Base-by-base conservation (phyloP, 768 basidiomycete species). In the Xerocomellus chrysenteron region DNA sequence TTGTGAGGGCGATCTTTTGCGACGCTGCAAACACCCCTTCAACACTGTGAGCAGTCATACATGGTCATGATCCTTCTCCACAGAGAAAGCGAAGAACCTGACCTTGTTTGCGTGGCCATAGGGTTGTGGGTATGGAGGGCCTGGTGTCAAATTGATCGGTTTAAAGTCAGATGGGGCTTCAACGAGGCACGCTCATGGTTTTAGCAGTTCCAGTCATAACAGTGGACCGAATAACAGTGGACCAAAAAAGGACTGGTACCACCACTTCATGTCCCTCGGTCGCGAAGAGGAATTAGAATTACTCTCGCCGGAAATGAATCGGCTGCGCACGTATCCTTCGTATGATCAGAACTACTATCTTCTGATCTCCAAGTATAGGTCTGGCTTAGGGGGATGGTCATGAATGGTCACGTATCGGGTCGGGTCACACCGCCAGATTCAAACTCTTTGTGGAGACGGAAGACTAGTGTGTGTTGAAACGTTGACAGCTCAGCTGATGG, bases 1-100 rank as follows among this genome's bases (percentile, higher is more conserved):
- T 40, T 24, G 60, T 60, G 30, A 62, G 56, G 49, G 42, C 44
- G 0, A 53, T 33, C 41, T 53, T 65, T 32, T 42, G 53, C 13
- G 63, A 57, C 33, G 16, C 1, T 10, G 44, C 54, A 30, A 62
- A 60, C 1, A 61, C 1, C 35, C 21, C 40, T 2, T 50, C 41
- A 8, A 43, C 10, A 14, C 49, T 57, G 32, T 36, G 37, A 21
- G 41, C 26, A 9, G 14, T 32, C 32, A 26, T 16, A 8, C 4
- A 13, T 26, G 40, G 19, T 19, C 10, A 41, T 54, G 39, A 55
- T 19, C 19, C 9, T 26, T 32, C 4, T 50, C 28, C 4, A 24
- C 3, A 17, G 10, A 44, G 19, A 52, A 46, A 2, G 30, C 12
- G 17, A 30, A 11, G 11, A 32, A 43, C 17, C 50, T 28, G 35